phyloP scores from a whole-genome alignment of 805 yeast genomes.

The Ogataea ramenticola region DNA sequence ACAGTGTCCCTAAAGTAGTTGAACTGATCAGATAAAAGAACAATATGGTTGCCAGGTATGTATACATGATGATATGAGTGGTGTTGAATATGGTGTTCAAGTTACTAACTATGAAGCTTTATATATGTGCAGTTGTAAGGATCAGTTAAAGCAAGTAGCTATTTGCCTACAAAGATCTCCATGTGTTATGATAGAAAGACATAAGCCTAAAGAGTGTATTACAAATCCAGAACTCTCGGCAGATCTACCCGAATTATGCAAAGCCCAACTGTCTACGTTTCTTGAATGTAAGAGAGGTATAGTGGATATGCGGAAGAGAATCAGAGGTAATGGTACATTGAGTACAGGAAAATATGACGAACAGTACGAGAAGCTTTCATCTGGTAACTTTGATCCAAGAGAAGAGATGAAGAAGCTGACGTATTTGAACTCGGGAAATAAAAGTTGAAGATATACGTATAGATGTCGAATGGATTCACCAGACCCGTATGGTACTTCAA shows the following conservation, averaged over 20 bases:
- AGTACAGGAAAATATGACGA: conserved; percentile 92
- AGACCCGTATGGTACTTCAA: background rate
- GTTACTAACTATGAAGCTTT: background rate
- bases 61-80: background rate
- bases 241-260: conserved; percentile 82
- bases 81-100: background rate
- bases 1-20: no score
- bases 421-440: conserved; percentile 46
- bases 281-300: conserved; percentile 88
- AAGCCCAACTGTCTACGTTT: conserved; percentile 76
- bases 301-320: conserved; percentile 85
- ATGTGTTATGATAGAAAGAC: conserved; percentile 83
- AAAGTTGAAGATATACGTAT: no score
- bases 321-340: conserved; percentile 88
- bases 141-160: conserved; percentile 91
- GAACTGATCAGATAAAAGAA: no score
- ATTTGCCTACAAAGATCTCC: conserved; percentile 94
- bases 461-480: no score
- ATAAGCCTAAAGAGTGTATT: conserved; percentile 84
- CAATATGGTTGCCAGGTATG: background rate
- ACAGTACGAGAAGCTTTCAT: conserved; percentile 67
- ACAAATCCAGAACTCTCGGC: conserved; percentile 69
- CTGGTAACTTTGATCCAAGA: conserved; percentile 75
- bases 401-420: conserved; percentile 74
- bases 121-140: conserved; percentile 64